Evolutionary conservation across 495 filamentous ascomycete genomes (phyloP).

Genomic region (Pyrenopolyporus hunteri): DNA sequence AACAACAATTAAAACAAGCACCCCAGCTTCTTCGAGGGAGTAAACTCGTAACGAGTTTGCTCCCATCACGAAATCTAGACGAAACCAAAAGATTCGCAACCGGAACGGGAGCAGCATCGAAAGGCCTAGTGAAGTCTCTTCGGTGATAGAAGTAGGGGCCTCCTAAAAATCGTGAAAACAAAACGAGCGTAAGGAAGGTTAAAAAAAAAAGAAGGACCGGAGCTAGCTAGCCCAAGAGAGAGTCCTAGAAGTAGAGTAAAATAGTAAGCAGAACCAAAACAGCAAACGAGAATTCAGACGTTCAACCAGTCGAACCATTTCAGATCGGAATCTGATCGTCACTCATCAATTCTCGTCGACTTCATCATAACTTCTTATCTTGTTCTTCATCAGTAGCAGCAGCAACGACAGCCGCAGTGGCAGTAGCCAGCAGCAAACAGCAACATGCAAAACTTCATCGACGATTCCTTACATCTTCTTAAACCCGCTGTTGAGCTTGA

Average conservation of each 20-base stretch:
- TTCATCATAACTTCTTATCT: slow-evolving; percentile 17
- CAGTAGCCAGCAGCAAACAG: slow-evolving; percentile 1
- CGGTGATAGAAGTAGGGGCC: background rate
- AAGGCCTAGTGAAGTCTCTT: background rate
- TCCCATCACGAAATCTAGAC: slow-evolving; percentile 7
- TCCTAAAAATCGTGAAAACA: background rate
- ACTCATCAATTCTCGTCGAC: slow-evolving; percentile 15
- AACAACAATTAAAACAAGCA: slow-evolving; percentile 1
- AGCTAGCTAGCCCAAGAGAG: slow-evolving; percentile 19
- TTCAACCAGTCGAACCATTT: slow-evolving; percentile 11
- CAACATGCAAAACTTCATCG: slow-evolving; percentile 24
- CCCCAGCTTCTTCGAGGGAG: background rate
- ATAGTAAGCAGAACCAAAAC: slow-evolving; percentile 23
- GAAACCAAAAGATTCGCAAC: slow-evolving; percentile 9
- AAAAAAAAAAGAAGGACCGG: slow-evolving; percentile 20
- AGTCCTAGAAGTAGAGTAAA: slow-evolving; percentile 15
- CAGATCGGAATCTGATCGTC: slow-evolving; percentile 16
- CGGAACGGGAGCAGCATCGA: slow-evolving; percentile 4
- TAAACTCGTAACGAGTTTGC: slow-evolving; percentile 15
- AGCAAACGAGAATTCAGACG: slow-evolving; percentile 2
- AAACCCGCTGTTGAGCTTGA: slow-evolving; percentile 43
- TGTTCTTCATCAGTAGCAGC: slow-evolving; percentile 15
- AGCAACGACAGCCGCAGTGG: slow-evolving; percentile 3
- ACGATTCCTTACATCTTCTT: slow-evolving; percentile 26
- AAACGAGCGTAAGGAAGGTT: slow-evolving; percentile 33